Conservation (phyloP, 2,329 filamentous ascomycete genomes). For the Cadophora gregata region DNA sequence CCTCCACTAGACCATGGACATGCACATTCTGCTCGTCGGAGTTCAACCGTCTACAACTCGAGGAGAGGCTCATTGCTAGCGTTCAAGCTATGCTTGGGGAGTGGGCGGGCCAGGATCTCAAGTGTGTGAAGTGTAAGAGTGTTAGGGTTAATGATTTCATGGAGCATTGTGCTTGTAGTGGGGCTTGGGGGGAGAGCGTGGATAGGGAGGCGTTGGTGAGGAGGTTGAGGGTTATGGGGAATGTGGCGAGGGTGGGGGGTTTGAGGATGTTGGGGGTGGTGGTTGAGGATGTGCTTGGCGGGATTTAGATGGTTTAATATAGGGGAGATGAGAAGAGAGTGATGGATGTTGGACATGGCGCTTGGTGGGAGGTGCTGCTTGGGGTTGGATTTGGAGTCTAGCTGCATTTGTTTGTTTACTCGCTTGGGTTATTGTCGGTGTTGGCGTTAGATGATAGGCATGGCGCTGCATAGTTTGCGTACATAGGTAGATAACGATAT, state of each 20-base stretch:
- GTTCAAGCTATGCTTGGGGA: constrained; percentile 77
- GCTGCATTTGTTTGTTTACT: neutral
- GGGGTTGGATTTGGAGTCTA: neutral
- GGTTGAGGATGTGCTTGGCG: constrained; percentile 66
- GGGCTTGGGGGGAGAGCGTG: constrained; percentile 78
- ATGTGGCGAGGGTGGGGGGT: constrained; percentile 79
- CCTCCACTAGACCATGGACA: constrained; percentile 62
- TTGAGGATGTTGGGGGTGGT: constrained; percentile 82
- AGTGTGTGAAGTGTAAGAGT: constrained; percentile 74
- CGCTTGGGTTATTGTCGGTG: neutral
- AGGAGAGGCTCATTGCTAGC: constrained; percentile 79
- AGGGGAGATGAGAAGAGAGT: neutral
- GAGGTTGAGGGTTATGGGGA: constrained; percentile 71
- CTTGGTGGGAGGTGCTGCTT: neutral
- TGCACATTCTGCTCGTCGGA: constrained; percentile 78
- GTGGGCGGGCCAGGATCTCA: constrained; percentile 90
- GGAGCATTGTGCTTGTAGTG: constrained; percentile 94
- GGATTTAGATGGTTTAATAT: constrained; percentile 45
- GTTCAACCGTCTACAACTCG: constrained; percentile 79
- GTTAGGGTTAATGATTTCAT: constrained; percentile 90
- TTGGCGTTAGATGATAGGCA: neutral
- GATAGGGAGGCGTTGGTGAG: constrained; percentile 69
- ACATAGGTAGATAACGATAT: neutral
- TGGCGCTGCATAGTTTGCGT: neutral
- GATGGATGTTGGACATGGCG: neutral